phyloP scores from a whole-genome alignment of 73 alveolate genomes.

The Uronychia setigera region DNA sequence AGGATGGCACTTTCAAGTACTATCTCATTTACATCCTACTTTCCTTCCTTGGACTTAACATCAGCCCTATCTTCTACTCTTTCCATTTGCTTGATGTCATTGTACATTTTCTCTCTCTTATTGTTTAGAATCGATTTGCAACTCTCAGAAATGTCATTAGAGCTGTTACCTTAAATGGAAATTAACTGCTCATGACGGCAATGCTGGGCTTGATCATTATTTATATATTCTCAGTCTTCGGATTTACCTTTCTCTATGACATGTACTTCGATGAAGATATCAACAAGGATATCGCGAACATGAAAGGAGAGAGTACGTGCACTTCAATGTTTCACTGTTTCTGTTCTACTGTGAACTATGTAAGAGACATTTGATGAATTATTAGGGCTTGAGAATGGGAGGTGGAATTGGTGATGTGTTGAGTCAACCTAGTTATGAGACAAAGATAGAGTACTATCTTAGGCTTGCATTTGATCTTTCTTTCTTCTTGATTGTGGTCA shows the following conservation, averaged over 20 bases:
- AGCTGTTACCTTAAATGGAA: constrained; percentile 91
- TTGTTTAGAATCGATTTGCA: constrained; percentile 25
- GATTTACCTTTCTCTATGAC: not conserved
- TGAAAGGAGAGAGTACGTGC: constrained; percentile 15
- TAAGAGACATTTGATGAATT: not conserved
- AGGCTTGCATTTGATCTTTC: constrained; percentile 71
- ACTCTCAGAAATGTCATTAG: constrained; percentile 90
- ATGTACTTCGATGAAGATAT: constrained; percentile 16
- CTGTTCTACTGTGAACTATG: constrained; percentile 6
- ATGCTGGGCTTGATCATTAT: constrained; percentile 9
- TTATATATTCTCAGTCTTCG: constrained; percentile 3
- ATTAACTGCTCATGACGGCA: constrained; percentile 60
- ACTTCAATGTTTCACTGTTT: constrained; percentile 1
- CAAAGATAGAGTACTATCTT: constrained; percentile 51
- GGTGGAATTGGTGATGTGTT: constrained; percentile 88
- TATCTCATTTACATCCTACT: constrained; percentile 79
- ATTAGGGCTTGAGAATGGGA: constrained; percentile 82
- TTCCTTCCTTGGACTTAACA: constrained; percentile 86
- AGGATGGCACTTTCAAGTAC: constrained; percentile 46
- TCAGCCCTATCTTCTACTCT: constrained; percentile 88
- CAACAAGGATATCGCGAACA: not conserved
- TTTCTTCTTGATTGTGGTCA: constrained; percentile 79
- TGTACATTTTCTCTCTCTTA: not conserved
- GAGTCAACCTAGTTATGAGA: constrained; percentile 49
- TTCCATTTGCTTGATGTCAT: constrained; percentile 89